Evolutionary conservation across 768 basidiomycete species (phyloP).

Genomic region (Pleurotus salmoneostramineus): DNA sequence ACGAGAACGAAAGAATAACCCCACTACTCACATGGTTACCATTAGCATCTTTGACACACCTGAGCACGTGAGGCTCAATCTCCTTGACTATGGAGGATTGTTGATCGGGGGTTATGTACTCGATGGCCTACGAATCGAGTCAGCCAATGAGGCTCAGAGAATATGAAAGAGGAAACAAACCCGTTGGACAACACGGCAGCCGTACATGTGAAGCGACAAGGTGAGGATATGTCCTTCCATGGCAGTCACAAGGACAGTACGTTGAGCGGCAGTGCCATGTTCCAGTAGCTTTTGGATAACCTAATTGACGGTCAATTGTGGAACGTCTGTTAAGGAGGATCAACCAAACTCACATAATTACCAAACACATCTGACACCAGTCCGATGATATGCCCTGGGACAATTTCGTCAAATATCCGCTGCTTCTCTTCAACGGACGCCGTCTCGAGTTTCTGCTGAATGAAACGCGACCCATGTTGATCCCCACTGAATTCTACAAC

Average conservation of each 20-base stretch:
- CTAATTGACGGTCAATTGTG: slow-evolving; percentile 29
- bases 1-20: not conserved
- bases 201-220: slow-evolving; percentile 90
- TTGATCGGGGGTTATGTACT: slow-evolving; percentile 74
- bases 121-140: slow-evolving; percentile 64
- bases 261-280: slow-evolving; percentile 74
- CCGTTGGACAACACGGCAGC: slow-evolving; percentile 90
- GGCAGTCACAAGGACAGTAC: slow-evolving; percentile 57
- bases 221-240: slow-evolving; percentile 78
- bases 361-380: slow-evolving; percentile 93
- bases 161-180: not conserved
- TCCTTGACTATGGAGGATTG: slow-evolving; percentile 74
- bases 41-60: slow-evolving; percentile 87
- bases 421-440: slow-evolving; percentile 80
- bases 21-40: slow-evolving; percentile 84
- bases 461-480: slow-evolving; percentile 97
- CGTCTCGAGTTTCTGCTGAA: slow-evolving; percentile 81
- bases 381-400: slow-evolving; percentile 67
- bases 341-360: slow-evolving; percentile 70
- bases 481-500: slow-evolving; percentile 91
- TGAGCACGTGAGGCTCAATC: slow-evolving; percentile 74
- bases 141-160: not conserved
- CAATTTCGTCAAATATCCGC: slow-evolving; percentile 81
- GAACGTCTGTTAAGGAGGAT: not conserved
- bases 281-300: slow-evolving; percentile 95